Percentiles rank a stretch among this genome's conserved stretches.
These are phyloP conservation scores for Zalerion maritima DNA, from an alignment of 495 filamentous ascomycete genomes.

Conservation along the genomic window DNA sequence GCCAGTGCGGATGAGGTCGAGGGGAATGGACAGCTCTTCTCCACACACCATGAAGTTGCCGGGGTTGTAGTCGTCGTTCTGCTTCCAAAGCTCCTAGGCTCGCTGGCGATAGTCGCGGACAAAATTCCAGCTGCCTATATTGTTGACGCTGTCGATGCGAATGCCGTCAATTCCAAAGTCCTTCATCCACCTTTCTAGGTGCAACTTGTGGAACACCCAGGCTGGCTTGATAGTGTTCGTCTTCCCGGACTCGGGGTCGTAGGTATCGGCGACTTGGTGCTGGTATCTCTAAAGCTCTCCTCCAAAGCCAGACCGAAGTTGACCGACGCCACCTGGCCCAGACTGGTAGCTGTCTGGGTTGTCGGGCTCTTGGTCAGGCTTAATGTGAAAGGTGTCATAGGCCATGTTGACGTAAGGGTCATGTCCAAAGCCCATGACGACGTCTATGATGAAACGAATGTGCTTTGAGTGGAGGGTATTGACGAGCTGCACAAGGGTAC, in stretches of 20 bases:
- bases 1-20: slow-evolving; percentile 10
- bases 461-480: slow-evolving; percentile 11
- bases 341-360: slow-evolving; percentile 18
- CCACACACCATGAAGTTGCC: slow-evolving; percentile 19
- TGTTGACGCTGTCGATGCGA: slow-evolving; percentile 19
- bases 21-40: slow-evolving; percentile 17
- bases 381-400: slow-evolving; percentile 13
- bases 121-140: slow-evolving; percentile 19
- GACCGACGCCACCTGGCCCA: slow-evolving; percentile 1
- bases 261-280: slow-evolving; percentile 8
- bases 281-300: slow-evolving; percentile 15
- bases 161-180: slow-evolving; percentile 18
- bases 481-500: slow-evolving; percentile 10
- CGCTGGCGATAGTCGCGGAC: slow-evolving; percentile 14
- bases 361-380: slow-evolving; percentile 6
- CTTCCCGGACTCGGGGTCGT: slow-evolving; percentile 12
- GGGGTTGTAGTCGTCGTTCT: slow-evolving; percentile 4
- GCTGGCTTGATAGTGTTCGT: slow-evolving; percentile 9
- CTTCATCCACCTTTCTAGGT: slow-evolving; percentile 18
- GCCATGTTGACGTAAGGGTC: slow-evolving; percentile 16
- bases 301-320: slow-evolving; percentile 13
- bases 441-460: slow-evolving; percentile 16
- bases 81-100: slow-evolving; percentile 13
- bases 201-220: slow-evolving; percentile 14
- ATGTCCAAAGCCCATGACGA: slow-evolving; percentile 18